These are phyloP conservation scores for Lobosporangium transversale DNA, from an alignment of 192 early-diverging fungal genomes.

Conservation along the genomic window DNA sequence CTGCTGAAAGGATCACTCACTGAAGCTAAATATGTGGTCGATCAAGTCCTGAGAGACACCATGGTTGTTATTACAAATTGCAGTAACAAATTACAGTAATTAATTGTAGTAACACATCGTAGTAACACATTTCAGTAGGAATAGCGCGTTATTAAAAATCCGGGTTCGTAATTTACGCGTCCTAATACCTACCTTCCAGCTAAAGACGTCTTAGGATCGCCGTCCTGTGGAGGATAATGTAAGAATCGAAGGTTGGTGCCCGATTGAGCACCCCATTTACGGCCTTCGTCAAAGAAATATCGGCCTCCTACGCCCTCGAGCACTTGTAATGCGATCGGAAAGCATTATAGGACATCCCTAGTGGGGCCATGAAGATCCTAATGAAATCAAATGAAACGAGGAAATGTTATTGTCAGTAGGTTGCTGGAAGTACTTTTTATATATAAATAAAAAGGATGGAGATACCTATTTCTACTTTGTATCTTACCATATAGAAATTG, in stretches of 20 bases:
- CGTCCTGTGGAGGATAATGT: slow-evolving; percentile 66
- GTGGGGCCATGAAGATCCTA: slow-evolving; percentile 62
- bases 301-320: slow-evolving; percentile 63
- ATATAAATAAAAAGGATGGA: no score
- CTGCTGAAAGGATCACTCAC: slow-evolving; percentile 62
- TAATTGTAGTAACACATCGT: no score
- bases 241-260: slow-evolving; percentile 67
- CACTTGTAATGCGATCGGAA: slow-evolving; percentile 72
- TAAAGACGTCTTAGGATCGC: slow-evolving; percentile 54
- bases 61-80: no score
- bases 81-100: no score
- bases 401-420: no score
- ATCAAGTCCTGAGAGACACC: slow-evolving; percentile 60
- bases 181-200: no score
- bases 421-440: no score
- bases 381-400: no score
- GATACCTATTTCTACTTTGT: no score
- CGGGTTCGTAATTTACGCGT: no score
- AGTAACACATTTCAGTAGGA: no score
- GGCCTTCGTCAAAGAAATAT: slow-evolving; percentile 59
- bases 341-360: slow-evolving; percentile 60
- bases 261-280: slow-evolving; percentile 55
- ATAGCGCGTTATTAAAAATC: no score
- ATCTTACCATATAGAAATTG: slow-evolving; percentile 54
- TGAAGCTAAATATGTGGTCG: slow-evolving; percentile 63